Percentiles rank a stretch among this genome's conserved stretches.
Conservation (phyloP, 352 stramenopile species). For the Globisporangium camurandrum region DNA sequence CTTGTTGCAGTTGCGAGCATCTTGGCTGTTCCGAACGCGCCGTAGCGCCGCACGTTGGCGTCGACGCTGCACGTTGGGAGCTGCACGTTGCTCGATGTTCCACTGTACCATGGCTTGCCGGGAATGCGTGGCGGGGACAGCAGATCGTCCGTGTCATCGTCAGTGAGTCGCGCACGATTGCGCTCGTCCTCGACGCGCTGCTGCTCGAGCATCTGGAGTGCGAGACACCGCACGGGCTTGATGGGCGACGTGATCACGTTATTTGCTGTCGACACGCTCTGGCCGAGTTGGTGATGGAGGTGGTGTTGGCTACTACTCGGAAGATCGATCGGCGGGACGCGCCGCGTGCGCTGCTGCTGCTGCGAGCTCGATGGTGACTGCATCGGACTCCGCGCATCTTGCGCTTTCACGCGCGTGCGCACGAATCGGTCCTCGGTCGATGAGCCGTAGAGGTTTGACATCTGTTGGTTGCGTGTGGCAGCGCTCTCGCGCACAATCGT, state of each 20-base stretch:
- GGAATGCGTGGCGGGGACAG: slow-evolving; percentile 13
- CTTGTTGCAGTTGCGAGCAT: slow-evolving; percentile 24
- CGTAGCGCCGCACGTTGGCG: slow-evolving; percentile 47
- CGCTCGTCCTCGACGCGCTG: slow-evolving; percentile 7
- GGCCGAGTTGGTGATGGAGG: not conserved
- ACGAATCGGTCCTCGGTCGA: slow-evolving; percentile 44
- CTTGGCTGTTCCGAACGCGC: slow-evolving; percentile 32
- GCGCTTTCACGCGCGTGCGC: slow-evolving; percentile 9
- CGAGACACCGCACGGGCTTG: slow-evolving; percentile 22
- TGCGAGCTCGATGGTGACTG: not conserved
- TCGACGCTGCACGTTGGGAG: slow-evolving; percentile 26
- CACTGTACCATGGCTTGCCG: slow-evolving; percentile 46
- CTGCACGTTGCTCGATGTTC: slow-evolving; percentile 26
- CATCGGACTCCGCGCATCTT: slow-evolving; percentile 15
- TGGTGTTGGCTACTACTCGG: not conserved
- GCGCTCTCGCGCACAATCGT: slow-evolving; percentile 22
- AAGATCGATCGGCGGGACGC: slow-evolving; percentile 1
- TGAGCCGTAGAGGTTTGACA: slow-evolving; percentile 36
- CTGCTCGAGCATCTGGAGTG: slow-evolving; percentile 20
- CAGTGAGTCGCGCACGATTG: not conserved
- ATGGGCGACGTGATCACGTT: slow-evolving; percentile 12
- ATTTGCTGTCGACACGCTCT: not conserved
- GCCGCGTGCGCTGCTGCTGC: slow-evolving; percentile 4
- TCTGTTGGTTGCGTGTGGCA: slow-evolving; percentile 29
- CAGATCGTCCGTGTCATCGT: no score